Base-by-base conservation (phyloP, 164 flowering plant genomes). In the Macadamia integrifolia region DNA sequence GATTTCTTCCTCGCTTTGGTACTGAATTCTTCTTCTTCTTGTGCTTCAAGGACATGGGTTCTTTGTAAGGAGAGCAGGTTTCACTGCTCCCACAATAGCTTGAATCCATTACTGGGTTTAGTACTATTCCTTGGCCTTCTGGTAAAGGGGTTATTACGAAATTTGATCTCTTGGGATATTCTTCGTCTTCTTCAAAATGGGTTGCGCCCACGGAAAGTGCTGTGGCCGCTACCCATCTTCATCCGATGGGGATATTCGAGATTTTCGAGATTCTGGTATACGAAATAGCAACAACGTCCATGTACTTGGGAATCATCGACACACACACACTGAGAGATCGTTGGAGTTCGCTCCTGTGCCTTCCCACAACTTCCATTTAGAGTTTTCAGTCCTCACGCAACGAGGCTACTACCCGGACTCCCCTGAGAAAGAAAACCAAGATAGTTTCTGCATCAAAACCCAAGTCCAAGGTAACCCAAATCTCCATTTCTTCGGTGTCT, bases 401-500 rank as follows among this genome's bases (percentile, higher is more conserved):
- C 80, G 92, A 12, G 99, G 99, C 1, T 87, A 89, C 77, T 91
- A 95, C 72, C 96, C 99, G 0, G 97, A 91, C 69, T 77, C 88
- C 12, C 96, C 88, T 0, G 92, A 87, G 52, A 95, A 86, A 67
- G 94, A 85, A 66, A 95, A 95, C 77, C 97, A 92, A 72, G 99
- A 95, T 67, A 82, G 91, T 77, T 91, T 77, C 75, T 85, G 90
- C 76, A 76, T 95, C 64, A 87, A 52, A 69, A 88, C 93, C 15
- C 71, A 83, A 15, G 9, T 95, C 62, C 92, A 85, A 80, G 93
- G 89, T 66, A 85, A 95, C 81, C 94, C 94, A 53, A 84, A 86
- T 80, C 76, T 89, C 50, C 99, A 95, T 84, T 91, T 95, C 85
- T 92, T 95, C 71, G 97, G 97, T 12, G 98, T 92, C 17, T 95